Percentiles rank a stretch among this genome's conserved stretches.
Conservation (phyloP, 1,139 yeast genomes). For the Suhomyces bribrorum region DNA sequence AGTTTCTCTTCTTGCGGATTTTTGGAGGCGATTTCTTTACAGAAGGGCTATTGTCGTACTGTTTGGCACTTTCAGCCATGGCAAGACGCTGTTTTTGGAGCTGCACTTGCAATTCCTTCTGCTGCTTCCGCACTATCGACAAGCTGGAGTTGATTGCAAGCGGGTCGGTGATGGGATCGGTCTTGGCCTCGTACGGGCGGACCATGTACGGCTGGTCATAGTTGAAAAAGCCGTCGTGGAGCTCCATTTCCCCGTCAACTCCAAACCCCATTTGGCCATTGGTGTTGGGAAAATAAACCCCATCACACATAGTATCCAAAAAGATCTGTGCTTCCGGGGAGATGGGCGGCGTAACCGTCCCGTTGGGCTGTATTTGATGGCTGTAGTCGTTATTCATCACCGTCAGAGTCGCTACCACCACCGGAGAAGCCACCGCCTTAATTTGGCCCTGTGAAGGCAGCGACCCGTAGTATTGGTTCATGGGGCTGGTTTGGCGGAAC, state of each 20-base stretch:
- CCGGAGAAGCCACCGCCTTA: constrained; percentile 9
- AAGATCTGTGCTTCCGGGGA: constrained; percentile 6
- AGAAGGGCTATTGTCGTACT: too few species aligned
- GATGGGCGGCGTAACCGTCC: constrained; percentile 8
- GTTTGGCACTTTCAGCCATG: not conserved
- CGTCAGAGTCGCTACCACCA: constrained; percentile 6
- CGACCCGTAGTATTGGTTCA: constrained; percentile 4
- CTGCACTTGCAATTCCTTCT: constrained; percentile 7
- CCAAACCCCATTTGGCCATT: not conserved
- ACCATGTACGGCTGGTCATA: constrained; percentile 1
- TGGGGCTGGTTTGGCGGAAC: constrained; percentile 3
- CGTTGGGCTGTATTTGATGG: not conserved
- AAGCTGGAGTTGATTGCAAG: constrained; percentile 4
- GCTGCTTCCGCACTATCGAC: constrained; percentile 7
- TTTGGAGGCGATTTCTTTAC: constrained; percentile 1
- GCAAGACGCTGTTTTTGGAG: constrained; percentile 5
- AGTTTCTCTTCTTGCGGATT: constrained; percentile 1
- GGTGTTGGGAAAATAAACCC: not conserved
- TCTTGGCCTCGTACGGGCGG: not conserved
- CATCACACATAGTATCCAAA: constrained; percentile 5
- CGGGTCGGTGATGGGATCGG: not conserved
- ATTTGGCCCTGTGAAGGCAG: constrained; percentile 6
- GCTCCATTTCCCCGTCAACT: not conserved
- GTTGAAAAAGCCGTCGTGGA: constrained; percentile 11
- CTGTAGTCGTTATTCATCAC: constrained; percentile 2